phyloP scores from a whole-genome alignment of 495 filamentous ascomycete genomes.

The Chaetomium tenue region DNA sequence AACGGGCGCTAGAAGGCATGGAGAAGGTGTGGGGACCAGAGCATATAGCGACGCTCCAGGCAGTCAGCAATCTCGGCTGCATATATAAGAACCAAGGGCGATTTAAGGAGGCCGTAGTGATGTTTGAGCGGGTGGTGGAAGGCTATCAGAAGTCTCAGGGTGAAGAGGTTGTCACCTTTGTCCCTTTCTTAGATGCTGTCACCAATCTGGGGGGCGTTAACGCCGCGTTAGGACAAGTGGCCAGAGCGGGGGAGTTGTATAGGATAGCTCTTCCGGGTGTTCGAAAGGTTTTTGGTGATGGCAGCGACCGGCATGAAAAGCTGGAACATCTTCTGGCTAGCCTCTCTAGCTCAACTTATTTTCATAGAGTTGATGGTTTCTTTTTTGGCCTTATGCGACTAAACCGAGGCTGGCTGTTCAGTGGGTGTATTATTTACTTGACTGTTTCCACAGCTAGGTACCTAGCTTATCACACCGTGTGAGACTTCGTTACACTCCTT shows the following conservation, averaged over 20 bases:
- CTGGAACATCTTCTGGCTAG: neutral
- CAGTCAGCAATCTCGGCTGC: conserved; percentile 34
- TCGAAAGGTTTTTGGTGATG: neutral
- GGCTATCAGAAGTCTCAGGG: neutral
- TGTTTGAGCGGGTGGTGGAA: conserved; percentile 32
- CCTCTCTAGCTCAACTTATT: neutral
- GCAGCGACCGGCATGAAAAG: neutral
- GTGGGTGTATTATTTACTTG: too few relatives aligned
- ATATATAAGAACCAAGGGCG: conserved; percentile 36
- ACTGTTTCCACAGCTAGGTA: too few relatives aligned
- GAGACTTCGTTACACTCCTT: too few relatives aligned
- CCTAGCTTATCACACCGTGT: too few relatives aligned
- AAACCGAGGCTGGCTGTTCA: too few relatives aligned
- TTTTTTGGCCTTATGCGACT: too few relatives aligned
- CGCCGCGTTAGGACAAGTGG: neutral
- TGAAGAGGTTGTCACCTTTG: neutral
- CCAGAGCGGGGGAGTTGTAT: neutral
- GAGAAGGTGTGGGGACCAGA: conserved; percentile 40
- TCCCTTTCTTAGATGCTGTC: neutral
- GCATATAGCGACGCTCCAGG: conserved; percentile 21
- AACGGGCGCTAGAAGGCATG: conserved; percentile 32
- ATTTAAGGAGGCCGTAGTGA: conserved; percentile 35
- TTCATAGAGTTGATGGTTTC: too few relatives aligned
- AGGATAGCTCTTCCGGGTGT: neutral
- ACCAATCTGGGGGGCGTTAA: neutral